Percentiles rank a stretch among this genome's conserved stretches.
Conservation (phyloP, 495 filamentous ascomycete species). For the Thermothielavioides terrestris region DNA sequence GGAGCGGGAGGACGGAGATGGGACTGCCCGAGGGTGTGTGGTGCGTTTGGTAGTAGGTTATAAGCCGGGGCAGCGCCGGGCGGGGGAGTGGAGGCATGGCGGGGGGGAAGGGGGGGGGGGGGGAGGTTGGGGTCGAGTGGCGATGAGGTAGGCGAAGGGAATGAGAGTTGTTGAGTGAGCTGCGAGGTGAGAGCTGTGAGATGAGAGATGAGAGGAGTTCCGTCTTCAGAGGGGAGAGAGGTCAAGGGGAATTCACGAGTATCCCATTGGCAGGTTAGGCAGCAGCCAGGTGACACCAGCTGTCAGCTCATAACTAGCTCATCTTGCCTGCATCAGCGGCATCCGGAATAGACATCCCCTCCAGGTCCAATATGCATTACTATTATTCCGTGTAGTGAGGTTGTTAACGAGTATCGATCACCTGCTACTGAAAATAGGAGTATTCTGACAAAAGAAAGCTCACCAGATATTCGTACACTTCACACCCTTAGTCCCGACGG, state of each 20-base stretch:
- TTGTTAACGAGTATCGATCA: too few species aligned
- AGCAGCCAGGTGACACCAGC: background rate
- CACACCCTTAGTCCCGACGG: constrained; percentile 5
- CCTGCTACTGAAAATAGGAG: background rate
- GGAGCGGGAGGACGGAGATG: constrained; percentile 63
- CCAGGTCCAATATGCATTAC: too few species aligned
- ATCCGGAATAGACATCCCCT: too few species aligned
- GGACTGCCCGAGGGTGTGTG: constrained; percentile 49
- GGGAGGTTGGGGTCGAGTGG: too few species aligned
- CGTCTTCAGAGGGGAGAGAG: background rate
- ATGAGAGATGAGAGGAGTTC: background rate
- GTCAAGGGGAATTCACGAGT: background rate
- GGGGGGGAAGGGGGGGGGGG: background rate
- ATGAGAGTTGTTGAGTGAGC: background rate
- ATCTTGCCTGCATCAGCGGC: too few species aligned
- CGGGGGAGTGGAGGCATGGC: constrained; percentile 16
- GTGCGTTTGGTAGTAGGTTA: constrained; percentile 31
- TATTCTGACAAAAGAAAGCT: background rate
- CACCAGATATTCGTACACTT: too few species aligned
- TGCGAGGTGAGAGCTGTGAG: background rate
- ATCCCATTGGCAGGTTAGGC: background rate
- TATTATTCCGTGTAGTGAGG: too few species aligned
- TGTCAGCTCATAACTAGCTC: background rate
- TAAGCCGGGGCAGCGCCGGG: constrained; percentile 14
- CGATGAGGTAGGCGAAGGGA: background rate